phyloP scores from a whole-genome alignment of 495 filamentous ascomycete genomes.

The Penicillium paradoxum region DNA sequence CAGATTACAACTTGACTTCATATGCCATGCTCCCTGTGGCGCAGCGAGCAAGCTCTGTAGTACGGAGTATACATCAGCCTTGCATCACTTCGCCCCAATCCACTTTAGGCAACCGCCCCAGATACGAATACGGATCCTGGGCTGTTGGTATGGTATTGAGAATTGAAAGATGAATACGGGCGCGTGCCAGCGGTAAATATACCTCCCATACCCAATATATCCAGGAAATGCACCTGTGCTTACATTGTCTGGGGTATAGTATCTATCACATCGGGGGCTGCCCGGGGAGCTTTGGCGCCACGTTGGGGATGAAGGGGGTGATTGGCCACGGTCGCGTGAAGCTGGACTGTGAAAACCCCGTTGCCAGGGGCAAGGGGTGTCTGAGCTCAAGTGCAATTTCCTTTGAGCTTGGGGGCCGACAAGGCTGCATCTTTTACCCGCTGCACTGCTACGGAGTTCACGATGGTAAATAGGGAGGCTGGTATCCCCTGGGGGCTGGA shows the following conservation, averaged over 20 bases:
- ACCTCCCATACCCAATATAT: neutral
- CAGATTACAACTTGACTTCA: neutral
- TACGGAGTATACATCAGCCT: neutral
- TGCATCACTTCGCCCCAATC: neutral
- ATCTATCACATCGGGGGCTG: neutral
- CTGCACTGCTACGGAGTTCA: neutral
- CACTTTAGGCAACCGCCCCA: conserved; percentile 4
- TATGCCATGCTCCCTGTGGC: conserved; percentile 2
- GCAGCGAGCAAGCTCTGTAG: neutral
- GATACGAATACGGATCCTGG: conserved; percentile 5
- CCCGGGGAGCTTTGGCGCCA: conserved; percentile 9
- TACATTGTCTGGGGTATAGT: neutral
- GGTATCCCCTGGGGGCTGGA: conserved; percentile 1
- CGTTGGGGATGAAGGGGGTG: neutral
- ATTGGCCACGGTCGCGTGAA: conserved; percentile 11
- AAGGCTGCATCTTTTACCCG: neutral
- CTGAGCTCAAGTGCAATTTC: neutral
- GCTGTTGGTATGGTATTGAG: neutral
- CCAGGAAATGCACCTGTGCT: neutral
- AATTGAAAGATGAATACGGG: neutral
- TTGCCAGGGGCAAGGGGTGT: neutral
- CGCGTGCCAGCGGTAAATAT: neutral
- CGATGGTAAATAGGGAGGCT: conserved; percentile 3
- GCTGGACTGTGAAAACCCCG: conserved; percentile 5
- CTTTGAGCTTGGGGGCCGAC: neutral